Percentiles rank a stretch among this genome's conserved stretches.
Conservation (phyloP, 176 grass and related monocot genomes). For the Eleusine indica region DNA sequence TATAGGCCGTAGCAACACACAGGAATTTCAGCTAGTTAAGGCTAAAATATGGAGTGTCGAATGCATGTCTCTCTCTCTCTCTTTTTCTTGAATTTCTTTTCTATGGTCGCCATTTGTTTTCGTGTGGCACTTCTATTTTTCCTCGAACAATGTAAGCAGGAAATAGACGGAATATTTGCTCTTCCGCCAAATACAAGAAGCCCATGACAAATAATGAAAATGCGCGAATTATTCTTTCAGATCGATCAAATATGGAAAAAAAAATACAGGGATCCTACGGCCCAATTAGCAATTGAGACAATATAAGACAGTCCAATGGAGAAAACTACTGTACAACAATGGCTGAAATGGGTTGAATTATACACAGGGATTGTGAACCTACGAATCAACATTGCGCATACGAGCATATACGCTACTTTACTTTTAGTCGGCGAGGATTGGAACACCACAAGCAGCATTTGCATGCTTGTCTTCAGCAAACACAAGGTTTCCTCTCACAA, state of each 20-base stretch:
- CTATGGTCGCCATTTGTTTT: neutral
- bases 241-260: neutral
- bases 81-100: neutral
- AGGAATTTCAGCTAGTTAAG: too few species aligned
- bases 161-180: neutral
- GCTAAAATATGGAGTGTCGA: too few species aligned
- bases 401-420: conserved; percentile 27
- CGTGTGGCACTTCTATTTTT: neutral
- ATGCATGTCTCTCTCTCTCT: neutral
- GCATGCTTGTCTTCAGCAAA: conserved; percentile 76
- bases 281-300: neutral
- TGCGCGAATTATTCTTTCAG: neutral
- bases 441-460: conserved; percentile 63
- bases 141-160: neutral
- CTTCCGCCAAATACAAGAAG: neutral
- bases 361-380: neutral
- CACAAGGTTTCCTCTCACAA: conserved; percentile 90
- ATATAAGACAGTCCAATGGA: neutral
- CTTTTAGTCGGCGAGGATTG: conserved; percentile 66
- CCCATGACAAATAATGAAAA: neutral
- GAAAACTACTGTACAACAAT: conserved; percentile 7
- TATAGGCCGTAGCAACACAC: too few species aligned
- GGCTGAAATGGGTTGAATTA: neutral
- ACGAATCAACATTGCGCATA: conserved; percentile 6
- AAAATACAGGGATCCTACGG: neutral